Evolutionary conservation across 2,329 filamentous ascomycete genomes (phyloP).

Genomic region (Fusarium nodosum): DNA sequence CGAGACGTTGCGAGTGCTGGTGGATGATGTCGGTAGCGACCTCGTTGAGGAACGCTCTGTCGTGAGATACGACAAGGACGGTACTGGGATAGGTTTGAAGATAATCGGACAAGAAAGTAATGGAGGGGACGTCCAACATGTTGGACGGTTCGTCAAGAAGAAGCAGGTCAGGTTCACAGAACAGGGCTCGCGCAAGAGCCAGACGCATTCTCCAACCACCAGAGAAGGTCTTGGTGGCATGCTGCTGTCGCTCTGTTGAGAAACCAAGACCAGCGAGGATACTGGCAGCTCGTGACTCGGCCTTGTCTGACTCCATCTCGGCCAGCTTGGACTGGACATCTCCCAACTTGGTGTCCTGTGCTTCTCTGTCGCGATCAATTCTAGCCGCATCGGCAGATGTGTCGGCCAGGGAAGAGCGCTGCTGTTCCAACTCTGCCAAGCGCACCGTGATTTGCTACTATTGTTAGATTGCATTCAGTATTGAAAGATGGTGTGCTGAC

Average conservation of each 20-base stretch:
- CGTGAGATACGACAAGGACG: slow-evolving; percentile 96
- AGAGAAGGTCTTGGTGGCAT: slow-evolving; percentile 96
- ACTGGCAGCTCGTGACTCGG: slow-evolving; percentile 92
- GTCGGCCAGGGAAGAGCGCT: slow-evolving; percentile 85
- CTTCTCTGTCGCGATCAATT: slow-evolving; percentile 89
- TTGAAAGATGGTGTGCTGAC: slow-evolving; percentile 61
- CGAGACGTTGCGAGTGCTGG: slow-evolving; percentile 94
- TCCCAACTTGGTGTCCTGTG: slow-evolving; percentile 88
- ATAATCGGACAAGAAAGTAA: slow-evolving; percentile 97
- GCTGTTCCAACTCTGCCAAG: slow-evolving; percentile 80
- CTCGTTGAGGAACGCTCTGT: slow-evolving; percentile 98
- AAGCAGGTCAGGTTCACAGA: slow-evolving; percentile 96
- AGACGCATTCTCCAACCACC: slow-evolving; percentile 99
- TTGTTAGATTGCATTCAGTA: slow-evolving; percentile 50
- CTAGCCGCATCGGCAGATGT: slow-evolving; percentile 89
- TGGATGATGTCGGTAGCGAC: slow-evolving; percentile 99
- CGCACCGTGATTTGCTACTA: slow-evolving; percentile 79
- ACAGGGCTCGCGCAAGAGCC: slow-evolving; percentile 92
- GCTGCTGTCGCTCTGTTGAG: slow-evolving; percentile 91
- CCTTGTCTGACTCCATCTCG: slow-evolving; percentile 99
- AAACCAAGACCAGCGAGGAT: slow-evolving; percentile 98
- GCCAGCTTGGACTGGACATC: slow-evolving; percentile 93
- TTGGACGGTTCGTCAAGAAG: slow-evolving; percentile 99
- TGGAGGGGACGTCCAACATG: slow-evolving; percentile 99
- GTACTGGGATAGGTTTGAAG: slow-evolving; percentile 95